phyloP scores from a whole-genome alignment of 2,329 filamentous ascomycete genomes.

The Ambrosiella cleistominuta region DNA sequence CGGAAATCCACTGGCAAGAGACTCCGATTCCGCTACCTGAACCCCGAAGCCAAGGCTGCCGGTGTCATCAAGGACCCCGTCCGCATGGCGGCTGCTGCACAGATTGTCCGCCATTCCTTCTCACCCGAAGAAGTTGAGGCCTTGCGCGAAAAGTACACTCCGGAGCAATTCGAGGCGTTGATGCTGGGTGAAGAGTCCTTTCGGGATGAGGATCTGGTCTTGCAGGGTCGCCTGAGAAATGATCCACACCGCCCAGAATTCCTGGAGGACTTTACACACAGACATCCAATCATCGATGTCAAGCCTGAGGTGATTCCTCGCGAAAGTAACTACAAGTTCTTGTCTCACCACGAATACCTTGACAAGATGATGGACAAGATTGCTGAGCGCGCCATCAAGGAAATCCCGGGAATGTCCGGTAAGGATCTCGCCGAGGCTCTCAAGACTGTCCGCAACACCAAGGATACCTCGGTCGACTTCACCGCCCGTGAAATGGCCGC shows the following conservation, averaged over 20 bases:
- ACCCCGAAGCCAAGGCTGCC: slow-evolving; percentile 6
- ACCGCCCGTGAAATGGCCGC: slow-evolving; percentile 32
- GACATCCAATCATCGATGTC: slow-evolving; percentile 64
- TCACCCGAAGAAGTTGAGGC: slow-evolving; percentile 6
- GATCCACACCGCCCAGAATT: slow-evolving; percentile 61
- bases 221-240: slow-evolving; percentile 52
- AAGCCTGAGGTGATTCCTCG: slow-evolving; percentile 32
- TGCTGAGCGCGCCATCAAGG: slow-evolving; percentile 35
- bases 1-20: slow-evolving; percentile 20
- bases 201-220: slow-evolving; percentile 52
- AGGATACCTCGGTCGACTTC: slow-evolving; percentile 30
- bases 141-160: slow-evolving; percentile 46
- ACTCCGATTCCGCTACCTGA: slow-evolving; percentile 9
- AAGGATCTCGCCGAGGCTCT: slow-evolving; percentile 26
- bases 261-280: slow-evolving; percentile 63
- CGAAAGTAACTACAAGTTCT: slow-evolving; percentile 38
- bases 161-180: slow-evolving; percentile 66
- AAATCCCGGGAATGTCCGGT: slow-evolving; percentile 26
- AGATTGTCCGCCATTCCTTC: neutral
- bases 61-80: neutral
- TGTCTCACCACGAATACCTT: slow-evolving; percentile 40
- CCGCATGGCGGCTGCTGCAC: slow-evolving; percentile 1
- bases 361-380: slow-evolving; percentile 17
- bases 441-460: slow-evolving; percentile 25
- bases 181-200: slow-evolving; percentile 65